These are phyloP conservation scores for Phytophthora boehmeriae DNA, from an alignment of 352 stramenopile species.

Conservation along the genomic window DNA sequence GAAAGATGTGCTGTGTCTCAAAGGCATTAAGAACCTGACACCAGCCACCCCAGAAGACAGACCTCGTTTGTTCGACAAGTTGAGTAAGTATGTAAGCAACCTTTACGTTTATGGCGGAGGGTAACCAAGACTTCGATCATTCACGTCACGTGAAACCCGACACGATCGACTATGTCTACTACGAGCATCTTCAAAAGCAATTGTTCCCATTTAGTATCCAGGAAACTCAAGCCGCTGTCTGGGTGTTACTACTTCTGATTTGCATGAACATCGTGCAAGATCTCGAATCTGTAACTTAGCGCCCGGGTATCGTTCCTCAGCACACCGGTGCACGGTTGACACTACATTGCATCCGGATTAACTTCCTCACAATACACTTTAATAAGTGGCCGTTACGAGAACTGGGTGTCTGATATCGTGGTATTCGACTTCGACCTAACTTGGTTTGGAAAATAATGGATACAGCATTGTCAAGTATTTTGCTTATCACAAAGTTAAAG, in stretches of 20 bases:
- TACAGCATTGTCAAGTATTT: background rate
- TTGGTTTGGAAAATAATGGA: too few species aligned
- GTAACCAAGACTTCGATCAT: conserved; percentile 6
- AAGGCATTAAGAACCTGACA: background rate
- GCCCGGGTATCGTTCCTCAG: background rate
- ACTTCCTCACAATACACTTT: too few species aligned
- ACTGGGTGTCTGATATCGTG: conserved; percentile 1
- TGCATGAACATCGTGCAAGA: conserved; percentile 1
- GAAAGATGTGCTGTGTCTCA: background rate
- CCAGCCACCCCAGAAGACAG: background rate
- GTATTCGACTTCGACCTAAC: too few species aligned
- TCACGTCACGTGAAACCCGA: conserved; percentile 4
- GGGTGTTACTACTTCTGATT: conserved; percentile 6
- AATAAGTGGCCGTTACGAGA: background rate
- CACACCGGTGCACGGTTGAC: background rate
- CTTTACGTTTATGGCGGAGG: conserved; percentile 8
- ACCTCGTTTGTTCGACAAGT: background rate
- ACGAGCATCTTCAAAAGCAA: conserved; percentile 21
- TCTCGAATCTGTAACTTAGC: background rate
- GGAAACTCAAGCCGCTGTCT: background rate
- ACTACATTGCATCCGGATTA: background rate
- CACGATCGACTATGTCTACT: conserved; percentile 15
- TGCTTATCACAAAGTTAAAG: too few species aligned
- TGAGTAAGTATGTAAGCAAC: conserved; percentile 13
- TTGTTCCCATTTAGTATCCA: conserved; percentile 18